A percentile compares a stretch with the other conserved stretches of the same genome.
phyloP scores from a whole-genome alignment of 129 eudicot species.

The Artemisia annua region DNA sequence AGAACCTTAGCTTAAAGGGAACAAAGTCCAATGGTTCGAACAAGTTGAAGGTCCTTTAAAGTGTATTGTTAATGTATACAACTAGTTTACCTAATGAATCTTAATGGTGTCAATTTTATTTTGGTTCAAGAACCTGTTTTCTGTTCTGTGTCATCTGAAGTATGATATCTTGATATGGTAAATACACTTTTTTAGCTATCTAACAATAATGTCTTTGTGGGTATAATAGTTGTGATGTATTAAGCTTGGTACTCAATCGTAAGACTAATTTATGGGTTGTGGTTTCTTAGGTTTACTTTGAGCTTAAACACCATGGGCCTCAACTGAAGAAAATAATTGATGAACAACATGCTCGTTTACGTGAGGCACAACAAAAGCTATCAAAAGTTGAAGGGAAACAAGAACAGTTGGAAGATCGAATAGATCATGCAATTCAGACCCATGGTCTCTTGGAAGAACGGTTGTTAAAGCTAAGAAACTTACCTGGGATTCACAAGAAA shows the following conservation, averaged over 20 bases:
- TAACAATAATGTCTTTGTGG: not conserved
- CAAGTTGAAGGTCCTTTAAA: too few relatives aligned
- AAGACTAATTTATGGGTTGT: not conserved
- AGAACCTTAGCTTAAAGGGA: not conserved
- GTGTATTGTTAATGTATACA: too few relatives aligned
- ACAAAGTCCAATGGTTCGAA: too few relatives aligned
- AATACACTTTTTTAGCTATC: constrained; percentile 10
- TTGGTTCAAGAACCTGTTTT: constrained; percentile 9
- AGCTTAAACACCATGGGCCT: constrained; percentile 91
- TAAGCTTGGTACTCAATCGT: not conserved
- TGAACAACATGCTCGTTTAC: constrained; percentile 63
- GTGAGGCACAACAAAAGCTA: constrained; percentile 68
- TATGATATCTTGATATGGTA: constrained; percentile 7
- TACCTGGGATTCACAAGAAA: constrained; percentile 74
- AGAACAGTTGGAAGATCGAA: constrained; percentile 56
- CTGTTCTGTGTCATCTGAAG: constrained; percentile 3
- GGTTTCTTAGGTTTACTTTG: constrained; percentile 76
- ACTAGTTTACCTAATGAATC: not conserved
- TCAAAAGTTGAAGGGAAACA: constrained; percentile 61
- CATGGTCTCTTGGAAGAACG: constrained; percentile 69
- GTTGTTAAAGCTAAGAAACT: constrained; percentile 50
- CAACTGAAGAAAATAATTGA: constrained; percentile 72
- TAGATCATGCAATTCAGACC: constrained; percentile 42
- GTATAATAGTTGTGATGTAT: not conserved
- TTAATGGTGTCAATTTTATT: not conserved